Base-by-base conservation (phyloP, 306 rosid species). In the Trifolium repens region DNA sequence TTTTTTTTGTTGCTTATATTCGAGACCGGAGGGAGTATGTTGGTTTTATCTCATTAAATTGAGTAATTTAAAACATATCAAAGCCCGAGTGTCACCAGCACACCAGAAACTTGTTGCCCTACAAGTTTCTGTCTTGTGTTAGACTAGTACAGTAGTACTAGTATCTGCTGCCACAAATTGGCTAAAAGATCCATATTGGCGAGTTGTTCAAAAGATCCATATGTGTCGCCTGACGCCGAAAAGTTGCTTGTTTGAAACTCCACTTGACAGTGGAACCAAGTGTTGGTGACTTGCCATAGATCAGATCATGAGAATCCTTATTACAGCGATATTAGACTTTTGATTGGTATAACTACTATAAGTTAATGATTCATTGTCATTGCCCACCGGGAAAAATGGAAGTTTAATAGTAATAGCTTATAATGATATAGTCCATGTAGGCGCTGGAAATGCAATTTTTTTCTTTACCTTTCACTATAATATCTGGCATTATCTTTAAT, bases 371-470 rank as follows among this genome's bases (percentile, higher is more conserved):
- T 35, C 62, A 57, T 40, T 47, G 76, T 66, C 69, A 71, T 75
- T 9, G 59, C 75, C 64, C 73, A 63, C 83, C 71, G 12, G 50
- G 22, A 74, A 79, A 73, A 68, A 30, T 64, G 49, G 3, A 43
- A 32, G 5, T 32, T 32, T 32, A 32, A 32, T 32, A 32, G 35
- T 32, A 32, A 32, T 32, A 73, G 73, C 55, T 69, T 74, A 73
- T 55, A 82, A 72, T 63, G 49, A 34, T 64, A 53, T 46, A 46
- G 44, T 52, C 49, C 75, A 57, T 44, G 49, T 55, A 57, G 50
- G 62, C 9, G 30, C 76, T 22, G 64, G 50, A 50, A 64, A 71
- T 60, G 72, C 75, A 68, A 37, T 27, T 47, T 57, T 39, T 59
- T 74, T 75, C 30, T 24, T 60, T 63, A 9, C 57, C 55, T 49